Evolutionary conservation across 305 asterid genomes (phyloP).

Genomic region (Fraxinus nigra): DNA sequence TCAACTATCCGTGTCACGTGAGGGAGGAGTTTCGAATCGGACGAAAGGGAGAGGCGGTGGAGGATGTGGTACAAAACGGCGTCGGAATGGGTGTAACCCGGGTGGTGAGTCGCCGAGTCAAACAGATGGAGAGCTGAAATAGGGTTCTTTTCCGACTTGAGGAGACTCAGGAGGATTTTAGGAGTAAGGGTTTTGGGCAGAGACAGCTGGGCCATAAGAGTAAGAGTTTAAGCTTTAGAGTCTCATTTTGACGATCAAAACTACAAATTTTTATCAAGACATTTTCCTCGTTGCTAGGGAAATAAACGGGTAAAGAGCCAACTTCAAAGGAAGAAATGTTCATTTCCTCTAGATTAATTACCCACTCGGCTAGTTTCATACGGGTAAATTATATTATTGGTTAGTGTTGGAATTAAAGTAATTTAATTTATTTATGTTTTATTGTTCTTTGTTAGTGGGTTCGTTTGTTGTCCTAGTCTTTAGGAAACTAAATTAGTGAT

Average conservation of each 20-base stretch:
- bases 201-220: slow-evolving; percentile 38
- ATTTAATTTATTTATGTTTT: too few species aligned
- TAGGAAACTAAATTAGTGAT: too few species aligned
- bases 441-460: too few species aligned
- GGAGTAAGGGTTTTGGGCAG: slow-evolving; percentile 47
- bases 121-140: slow-evolving; percentile 54
- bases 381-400: too few species aligned
- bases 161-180: slow-evolving; percentile 51
- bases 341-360: too few species aligned
- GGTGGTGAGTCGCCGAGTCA: slow-evolving; percentile 52
- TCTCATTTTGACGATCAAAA: neutral
- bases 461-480: too few species aligned
- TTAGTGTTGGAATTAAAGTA: too few species aligned
- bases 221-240: neutral
- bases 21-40: slow-evolving; percentile 38
- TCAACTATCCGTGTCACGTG: slow-evolving; percentile 46
- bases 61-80: slow-evolving; percentile 69
- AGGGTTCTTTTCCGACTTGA: slow-evolving; percentile 56
- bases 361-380: too few species aligned
- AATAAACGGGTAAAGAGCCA: neutral
- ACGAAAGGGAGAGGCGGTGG: slow-evolving; percentile 62
- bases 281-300: neutral
- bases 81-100: slow-evolving; percentile 48
- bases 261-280: neutral
- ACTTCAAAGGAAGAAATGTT: neutral